A percentile compares a stretch with the other conserved stretches of the same genome.
Conservation (phyloP, 148 eudicot genomes). For the Fagopyrum homotropicum region DNA sequence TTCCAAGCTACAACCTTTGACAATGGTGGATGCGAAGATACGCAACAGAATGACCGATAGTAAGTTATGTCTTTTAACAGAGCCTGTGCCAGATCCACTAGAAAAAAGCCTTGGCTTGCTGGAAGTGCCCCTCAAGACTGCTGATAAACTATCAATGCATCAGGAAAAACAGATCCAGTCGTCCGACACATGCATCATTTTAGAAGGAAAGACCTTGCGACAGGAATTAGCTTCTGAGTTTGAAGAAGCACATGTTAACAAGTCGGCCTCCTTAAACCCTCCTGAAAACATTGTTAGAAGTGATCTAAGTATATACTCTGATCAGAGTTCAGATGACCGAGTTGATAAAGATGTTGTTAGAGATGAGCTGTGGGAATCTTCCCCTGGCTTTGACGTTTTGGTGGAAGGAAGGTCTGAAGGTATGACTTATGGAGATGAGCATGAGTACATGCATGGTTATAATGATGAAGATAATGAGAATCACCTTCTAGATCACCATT, state of each 20-base stretch:
- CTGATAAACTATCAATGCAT: slow-evolving; percentile 15
- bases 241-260: slow-evolving; percentile 26
- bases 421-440: slow-evolving; percentile 34
- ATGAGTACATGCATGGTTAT: slow-evolving; percentile 20
- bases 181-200: slow-evolving; percentile 10
- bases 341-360: slow-evolving; percentile 27
- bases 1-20: not conserved
- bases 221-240: slow-evolving; percentile 19
- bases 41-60: not conserved
- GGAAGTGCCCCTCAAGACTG: slow-evolving; percentile 13
- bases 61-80: slow-evolving; percentile 15
- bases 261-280: slow-evolving; percentile 22
- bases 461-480: slow-evolving; percentile 29
- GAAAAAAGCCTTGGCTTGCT: slow-evolving; percentile 12
- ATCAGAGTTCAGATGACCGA: slow-evolving; percentile 45
- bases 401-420: slow-evolving; percentile 44
- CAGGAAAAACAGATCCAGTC: slow-evolving; percentile 16
- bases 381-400: slow-evolving; percentile 69
- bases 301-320: slow-evolving; percentile 33
- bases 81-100: slow-evolving; percentile 20
- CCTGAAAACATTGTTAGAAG: slow-evolving; percentile 22
- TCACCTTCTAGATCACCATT: slow-evolving; percentile 28
- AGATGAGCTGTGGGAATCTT: slow-evolving; percentile 59
- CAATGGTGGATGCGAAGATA: not conserved
- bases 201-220: slow-evolving; percentile 21